phyloP scores from a whole-genome alignment of 1,284 basidiomycete species.

The Ganoderma resinaceum region DNA sequence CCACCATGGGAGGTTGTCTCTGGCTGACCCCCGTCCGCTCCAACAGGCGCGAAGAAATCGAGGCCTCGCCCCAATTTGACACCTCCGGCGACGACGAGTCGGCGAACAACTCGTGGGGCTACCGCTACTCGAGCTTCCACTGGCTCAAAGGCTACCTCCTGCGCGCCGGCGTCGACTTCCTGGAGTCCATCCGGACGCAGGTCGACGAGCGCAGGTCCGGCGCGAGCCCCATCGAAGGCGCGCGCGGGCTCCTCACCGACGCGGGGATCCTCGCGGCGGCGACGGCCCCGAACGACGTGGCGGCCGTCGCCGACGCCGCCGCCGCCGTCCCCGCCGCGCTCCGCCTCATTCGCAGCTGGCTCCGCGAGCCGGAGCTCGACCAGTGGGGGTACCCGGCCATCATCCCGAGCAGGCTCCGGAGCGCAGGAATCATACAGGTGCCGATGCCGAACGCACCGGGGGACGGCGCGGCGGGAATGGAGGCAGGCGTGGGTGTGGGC shows the following conservation, averaged over 20 bases:
- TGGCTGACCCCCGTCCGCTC: neutral
- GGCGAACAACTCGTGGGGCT: neutral
- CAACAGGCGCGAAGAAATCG: neutral
- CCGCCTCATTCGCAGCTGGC: neutral
- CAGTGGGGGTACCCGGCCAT: neutral
- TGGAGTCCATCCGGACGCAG: neutral
- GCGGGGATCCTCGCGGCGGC: conserved; percentile 2
- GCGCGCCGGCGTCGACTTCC: neutral
- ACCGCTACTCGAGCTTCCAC: neutral
- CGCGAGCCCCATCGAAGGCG: neutral
- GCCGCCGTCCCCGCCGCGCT: neutral
- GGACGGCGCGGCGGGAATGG: too few species aligned
- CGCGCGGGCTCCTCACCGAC: neutral
- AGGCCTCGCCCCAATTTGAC: neutral
- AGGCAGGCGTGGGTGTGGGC: too few species aligned
- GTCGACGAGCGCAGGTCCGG: conserved; percentile 4
- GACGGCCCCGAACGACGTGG: neutral
- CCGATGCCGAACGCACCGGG: too few species aligned
- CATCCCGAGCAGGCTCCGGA: neutral
- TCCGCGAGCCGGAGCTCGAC: neutral
- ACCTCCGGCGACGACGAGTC: neutral
- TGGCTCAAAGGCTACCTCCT: neutral
- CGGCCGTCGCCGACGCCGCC: neutral
- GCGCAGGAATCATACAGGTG: neutral
- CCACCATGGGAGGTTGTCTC: neutral